Evolutionary conservation across 352 stramenopile species (phyloP), one percentile per base, ranked within the genome.

Genomic region (Phytophthora syringae): DNA sequence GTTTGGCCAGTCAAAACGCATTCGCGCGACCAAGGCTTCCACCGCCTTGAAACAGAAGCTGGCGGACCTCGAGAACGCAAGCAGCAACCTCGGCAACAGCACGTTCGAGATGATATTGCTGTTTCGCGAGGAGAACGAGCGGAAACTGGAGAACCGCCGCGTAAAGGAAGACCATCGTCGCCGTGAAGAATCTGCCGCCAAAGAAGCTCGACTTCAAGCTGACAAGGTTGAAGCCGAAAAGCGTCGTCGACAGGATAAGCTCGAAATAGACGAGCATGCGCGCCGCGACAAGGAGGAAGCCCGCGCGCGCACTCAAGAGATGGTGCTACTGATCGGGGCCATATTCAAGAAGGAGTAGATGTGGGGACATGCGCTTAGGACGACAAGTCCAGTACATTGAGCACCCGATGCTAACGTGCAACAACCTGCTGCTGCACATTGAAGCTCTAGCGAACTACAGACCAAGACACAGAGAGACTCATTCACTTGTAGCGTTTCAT

Each of bases 251-350:
- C 45, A 55, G 22, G 22, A 54, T 0, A 64, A 55, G 25, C 34
- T 64, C 10, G 43, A 64, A 0, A 43, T 52, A 22, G 34, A 56
- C 1, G 34, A 64, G 24, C 24, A 18, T 7, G 44, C 45, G 21
- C 30, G 54, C n/a, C 54, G 54, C 16, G 54, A 49, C 21, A 62
- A 47, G 32, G 43, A 42, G 6, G 54, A 62, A 22, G 20, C 44
- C 6, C 54, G 44, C 7, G 44, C 30, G 0, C 43, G 21, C 10
- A 62, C 43, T 2, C 54, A 63, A 10, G 54, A 56, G 18, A 6
- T 50, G 44, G 1, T 51, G 45, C 32, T 56, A 0, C 7, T 64
- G 4, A 49, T 56, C 7, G 45, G 36, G n/a, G 30, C 34, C 13
- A 9, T 55, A 0, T 32, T 13, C 21, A 64, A 56, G 34, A 50